Conservation (phyloP, 2,329 filamentous ascomycete species). For the Rutstroemia sp. region DNA sequence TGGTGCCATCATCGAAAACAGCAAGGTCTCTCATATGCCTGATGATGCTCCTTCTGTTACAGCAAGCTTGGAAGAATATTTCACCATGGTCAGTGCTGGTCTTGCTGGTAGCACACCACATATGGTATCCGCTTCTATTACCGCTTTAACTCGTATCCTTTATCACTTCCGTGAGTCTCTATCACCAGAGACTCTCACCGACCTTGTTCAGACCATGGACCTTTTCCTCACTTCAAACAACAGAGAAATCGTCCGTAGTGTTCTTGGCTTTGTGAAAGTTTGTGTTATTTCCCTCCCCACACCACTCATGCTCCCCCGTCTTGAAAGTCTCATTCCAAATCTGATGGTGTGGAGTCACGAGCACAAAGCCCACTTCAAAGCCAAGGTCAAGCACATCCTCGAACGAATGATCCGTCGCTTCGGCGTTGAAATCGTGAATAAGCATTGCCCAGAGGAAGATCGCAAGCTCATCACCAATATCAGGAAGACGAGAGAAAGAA, state of each 20-base stretch:
- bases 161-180: constrained; percentile 79
- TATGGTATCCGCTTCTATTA: constrained; percentile 97
- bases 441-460: constrained; percentile 75
- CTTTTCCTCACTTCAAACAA: constrained; percentile 95
- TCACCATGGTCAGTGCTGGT: constrained; percentile 97
- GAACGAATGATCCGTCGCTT: constrained; percentile 92
- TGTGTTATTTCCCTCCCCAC: constrained; percentile 80
- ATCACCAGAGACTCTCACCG: constrained; percentile 61
- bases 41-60: constrained; percentile 67
- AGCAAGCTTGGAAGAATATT: constrained; percentile 87
- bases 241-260: constrained; percentile 90
- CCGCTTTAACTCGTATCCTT: constrained; percentile 83
- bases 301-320: constrained; percentile 69
- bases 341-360: constrained; percentile 95
- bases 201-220: constrained; percentile 90
- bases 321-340: constrained; percentile 75
- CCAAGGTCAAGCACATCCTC: constrained; percentile 96
- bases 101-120: constrained; percentile 88
- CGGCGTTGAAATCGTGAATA: constrained; percentile 72
- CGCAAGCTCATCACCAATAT: constrained; percentile 90
- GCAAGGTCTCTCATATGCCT: constrained; percentile 81
- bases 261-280: constrained; percentile 94
- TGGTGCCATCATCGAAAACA: constrained; percentile 72
- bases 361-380: constrained; percentile 94
- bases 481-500: constrained; percentile 86